Evolutionary conservation across 352 stramenopile genomes (phyloP), one percentile per base, ranked within the genome.

Genomic region (Pseudoperonospora humuli): DNA sequence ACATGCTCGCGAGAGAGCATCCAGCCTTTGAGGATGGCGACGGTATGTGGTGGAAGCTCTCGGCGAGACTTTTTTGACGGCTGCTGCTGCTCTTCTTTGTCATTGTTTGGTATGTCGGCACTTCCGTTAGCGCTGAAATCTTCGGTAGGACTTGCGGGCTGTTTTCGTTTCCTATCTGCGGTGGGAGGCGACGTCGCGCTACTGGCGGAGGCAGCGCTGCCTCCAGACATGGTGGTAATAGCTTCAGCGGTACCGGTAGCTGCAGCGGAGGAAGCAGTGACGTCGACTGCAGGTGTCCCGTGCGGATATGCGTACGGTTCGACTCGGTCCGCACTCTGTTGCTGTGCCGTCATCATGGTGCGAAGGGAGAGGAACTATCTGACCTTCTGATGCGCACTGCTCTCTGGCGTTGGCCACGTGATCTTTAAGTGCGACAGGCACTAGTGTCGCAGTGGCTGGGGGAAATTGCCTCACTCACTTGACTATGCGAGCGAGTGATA

Each of bases 1-100:
- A 95, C 74, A 42, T 95, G 81, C 46, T 95, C 81, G 7, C 75
- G 71, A 23, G 80, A 92, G 19, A 95, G 64, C 78, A 95, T 95
- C 83, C 83, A 95, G 5, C 74, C 76, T 39, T 93, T 92, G 5
- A 95, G 56, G 37, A 91, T 88, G 19, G 76, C 76, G 34, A 92
- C 79, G 9, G 82, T 92, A 45, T 90, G 75, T 28, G 82, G 77
- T 19, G 82, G 82, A 17, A 93, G 53, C 39, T 93, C 81, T 5
- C 81, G 78, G 0, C 81, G 65, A 24, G 76, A 84, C 48, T 93
- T 93, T 44, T 86, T 88, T 13, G 67, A 69, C 8, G 60, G 55
- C 39, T 68, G 54, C 28, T 51, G 33, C 21, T 64, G 45, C 50
- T 81, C 76, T 34, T 56, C 67, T 21, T 72, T 60, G 45, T 56